These are phyloP conservation scores for Alternaria ethzedia DNA, from an alignment of 2,329 filamentous ascomycete genomes.

Conservation along the genomic window DNA sequence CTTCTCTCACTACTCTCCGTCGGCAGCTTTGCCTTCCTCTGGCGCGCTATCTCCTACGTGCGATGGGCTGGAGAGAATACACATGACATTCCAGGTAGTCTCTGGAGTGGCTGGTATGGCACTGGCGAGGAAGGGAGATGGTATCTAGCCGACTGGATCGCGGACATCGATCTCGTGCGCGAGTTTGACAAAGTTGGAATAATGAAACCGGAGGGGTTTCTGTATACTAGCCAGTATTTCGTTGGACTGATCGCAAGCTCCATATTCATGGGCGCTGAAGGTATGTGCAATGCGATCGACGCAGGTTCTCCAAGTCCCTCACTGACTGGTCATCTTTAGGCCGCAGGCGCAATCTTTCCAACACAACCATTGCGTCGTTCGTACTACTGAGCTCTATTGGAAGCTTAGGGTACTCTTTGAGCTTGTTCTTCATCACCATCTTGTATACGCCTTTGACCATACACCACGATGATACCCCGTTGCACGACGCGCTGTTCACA, in stretches of 20 bases:
- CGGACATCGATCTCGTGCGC: slow-evolving; percentile 59
- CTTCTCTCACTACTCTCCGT: slow-evolving; percentile 54
- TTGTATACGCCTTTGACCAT: slow-evolving; percentile 62
- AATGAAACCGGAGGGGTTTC: slow-evolving; percentile 62
- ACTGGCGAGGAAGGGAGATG: slow-evolving; percentile 42
- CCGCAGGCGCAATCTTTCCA: slow-evolving; percentile 61
- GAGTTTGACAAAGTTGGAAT: slow-evolving; percentile 63
- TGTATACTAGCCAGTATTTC: slow-evolving; percentile 69
- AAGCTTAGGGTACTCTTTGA: slow-evolving; percentile 67
- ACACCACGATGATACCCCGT: slow-evolving; percentile 36
- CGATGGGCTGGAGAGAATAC: slow-evolving; percentile 56
- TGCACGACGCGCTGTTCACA: slow-evolving; percentile 42
- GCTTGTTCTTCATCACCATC: slow-evolving; percentile 67
- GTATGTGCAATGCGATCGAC: slow-evolving; percentile 30
- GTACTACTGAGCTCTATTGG: slow-evolving; percentile 65
- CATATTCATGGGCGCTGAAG: slow-evolving; percentile 65
- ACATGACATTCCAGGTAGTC: slow-evolving; percentile 50
- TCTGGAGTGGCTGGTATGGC: slow-evolving; percentile 50
- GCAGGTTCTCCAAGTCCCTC: not conserved
- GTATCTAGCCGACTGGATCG: slow-evolving; percentile 60
- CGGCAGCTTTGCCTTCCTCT: slow-evolving; percentile 53
- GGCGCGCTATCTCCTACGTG: slow-evolving; percentile 57
- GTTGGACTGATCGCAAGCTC: slow-evolving; percentile 62
- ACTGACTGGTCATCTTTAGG: slow-evolving; percentile 34
- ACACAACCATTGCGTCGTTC: slow-evolving; percentile 59